Evolutionary conservation across 768 basidiomycete species (phyloP).

Genomic region (Cystoderma amianthinum): DNA sequence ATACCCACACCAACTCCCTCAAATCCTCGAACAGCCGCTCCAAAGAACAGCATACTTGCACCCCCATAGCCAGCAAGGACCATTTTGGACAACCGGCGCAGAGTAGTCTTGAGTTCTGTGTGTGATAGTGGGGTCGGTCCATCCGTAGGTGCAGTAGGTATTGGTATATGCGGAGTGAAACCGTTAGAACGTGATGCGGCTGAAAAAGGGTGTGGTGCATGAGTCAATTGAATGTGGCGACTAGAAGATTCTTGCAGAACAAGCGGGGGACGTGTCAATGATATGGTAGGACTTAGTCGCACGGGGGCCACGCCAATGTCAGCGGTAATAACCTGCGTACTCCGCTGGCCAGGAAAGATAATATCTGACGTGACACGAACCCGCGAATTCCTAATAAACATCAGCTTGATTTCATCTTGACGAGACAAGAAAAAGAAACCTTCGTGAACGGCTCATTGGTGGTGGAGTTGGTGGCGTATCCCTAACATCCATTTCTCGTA

Average conservation of each 20-base stretch:
- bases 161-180: conserved; percentile 5
- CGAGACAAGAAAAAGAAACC: too few species aligned
- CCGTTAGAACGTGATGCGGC: neutral
- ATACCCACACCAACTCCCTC: neutral
- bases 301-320: conserved; percentile 72
- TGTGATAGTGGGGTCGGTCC: conserved; percentile 19
- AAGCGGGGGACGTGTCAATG: conserved; percentile 17
- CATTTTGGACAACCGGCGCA: conserved; percentile 79
- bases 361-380: conserved; percentile 70
- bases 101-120: conserved; percentile 54
- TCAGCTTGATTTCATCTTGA: too few species aligned
- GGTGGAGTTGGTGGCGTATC: too few species aligned
- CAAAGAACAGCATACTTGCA: conserved; percentile 75
- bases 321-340: conserved; percentile 67
- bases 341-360: conserved; percentile 57
- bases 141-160: conserved; percentile 5
- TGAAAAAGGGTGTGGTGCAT: too few species aligned
- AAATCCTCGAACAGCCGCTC: conserved; percentile 45
- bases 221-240: too few species aligned
- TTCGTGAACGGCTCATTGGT: too few species aligned
- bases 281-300: conserved; percentile 20
- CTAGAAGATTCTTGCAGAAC: neutral
- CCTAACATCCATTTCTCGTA: conserved; percentile 62
- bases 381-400: conserved; percentile 36
- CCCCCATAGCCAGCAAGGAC: conserved; percentile 84